Evolutionary conservation across 2,329 filamentous ascomycete genomes (phyloP), one percentile per base, ranked within the genome.

Genomic region (Aspergillus sp.): DNA sequence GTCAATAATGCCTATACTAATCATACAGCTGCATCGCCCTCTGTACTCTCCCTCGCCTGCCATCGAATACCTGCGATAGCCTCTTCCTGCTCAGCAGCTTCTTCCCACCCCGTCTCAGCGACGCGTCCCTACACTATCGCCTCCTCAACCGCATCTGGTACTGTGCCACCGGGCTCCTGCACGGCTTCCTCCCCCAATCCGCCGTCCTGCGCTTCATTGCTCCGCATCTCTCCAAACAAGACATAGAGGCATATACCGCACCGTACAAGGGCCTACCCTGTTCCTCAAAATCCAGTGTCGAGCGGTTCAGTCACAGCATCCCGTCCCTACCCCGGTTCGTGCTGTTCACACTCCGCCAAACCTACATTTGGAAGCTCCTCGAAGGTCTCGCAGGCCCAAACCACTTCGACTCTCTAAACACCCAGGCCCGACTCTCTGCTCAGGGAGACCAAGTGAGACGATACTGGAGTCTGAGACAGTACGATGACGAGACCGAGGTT

Each of bases 81-180:
- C 18, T 53, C 42, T 45, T 53, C 42, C 51, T 53, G 7, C 32
- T 53, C 2, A 53, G 47, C 42, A 39, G 42, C 32, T 53, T 53
- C 51, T 53, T 53, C n/a, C 51, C 51, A 12, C 51, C 51, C 3
- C 51, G 51, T 7, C 18, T 53, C 30, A 26, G 24, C 30, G 51
- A 53, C 22, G n/a, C 26, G 7, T 26, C n/a, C 15, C 22, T 53
- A 4, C 51, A 32, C 20, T 53, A 53, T 42, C 42, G 42, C 20
- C 51, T 53, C 8, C 51, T 53, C 15, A 53, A 47, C 51, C 24
- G 42, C 17, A 22, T 22, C 42, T 53, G 51, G 51, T 53, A 45
- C 20, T 53, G 51, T 42, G 30, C 20, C 2, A 47, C 51, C 2
- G 51, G 42, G 20, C 51, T 53, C 12, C 20, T 47, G 5, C 20